Evolutionary conservation across 768 basidiomycete genomes (phyloP), one percentile per base, ranked within the genome.

Genomic region (Daedaleopsis nitida): DNA sequence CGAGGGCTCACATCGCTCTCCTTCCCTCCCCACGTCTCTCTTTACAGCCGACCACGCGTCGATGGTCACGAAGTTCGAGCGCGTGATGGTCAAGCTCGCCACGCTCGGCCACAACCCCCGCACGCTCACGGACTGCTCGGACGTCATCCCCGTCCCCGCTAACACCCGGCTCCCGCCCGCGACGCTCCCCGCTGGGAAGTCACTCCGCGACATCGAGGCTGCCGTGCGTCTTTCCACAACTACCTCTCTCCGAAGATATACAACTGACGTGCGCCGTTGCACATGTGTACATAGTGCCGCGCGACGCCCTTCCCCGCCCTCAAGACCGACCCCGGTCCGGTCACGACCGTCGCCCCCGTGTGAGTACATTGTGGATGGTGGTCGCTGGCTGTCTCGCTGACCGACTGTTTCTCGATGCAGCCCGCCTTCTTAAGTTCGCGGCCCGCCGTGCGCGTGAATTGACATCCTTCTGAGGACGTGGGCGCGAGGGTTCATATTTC

Each of bases 321-420:
- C 37, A 45, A 57, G 11, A 58, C 67, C 43, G 59, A 66, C 23
- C 71, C 74, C 23, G 76, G 52, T 23, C 69, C 74, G 39, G 65
- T 58, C 17, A 72, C 68, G 27, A 65, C 72, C 23, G 65, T 74
- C 23, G 58, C 70, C 24, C 68, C 73, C 27, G 71, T 73, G 68
- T 73, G 68, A 66, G 72, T 7, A 3, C 27, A 32, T 32, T 62
- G 2, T 32, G 14, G 11, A 8, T 32, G 21, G 14, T 50, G 7
- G 19, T 48, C 47, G n/a, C 12, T 1, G 7, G 32, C 24, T 32
- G 6, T 10, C 5, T 27, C 5, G 37, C 17, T 16, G 16, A 34
- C 12, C 17, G 17, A n/a, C 16, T 35, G 32, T 34, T 27, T 12
- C 16, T 52, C 10, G 27, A 13, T n/a, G 16, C 51, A 52, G 51